phyloP scores from a whole-genome alignment of 768 basidiomycete species.

The Leucocoprinus sp. region DNA sequence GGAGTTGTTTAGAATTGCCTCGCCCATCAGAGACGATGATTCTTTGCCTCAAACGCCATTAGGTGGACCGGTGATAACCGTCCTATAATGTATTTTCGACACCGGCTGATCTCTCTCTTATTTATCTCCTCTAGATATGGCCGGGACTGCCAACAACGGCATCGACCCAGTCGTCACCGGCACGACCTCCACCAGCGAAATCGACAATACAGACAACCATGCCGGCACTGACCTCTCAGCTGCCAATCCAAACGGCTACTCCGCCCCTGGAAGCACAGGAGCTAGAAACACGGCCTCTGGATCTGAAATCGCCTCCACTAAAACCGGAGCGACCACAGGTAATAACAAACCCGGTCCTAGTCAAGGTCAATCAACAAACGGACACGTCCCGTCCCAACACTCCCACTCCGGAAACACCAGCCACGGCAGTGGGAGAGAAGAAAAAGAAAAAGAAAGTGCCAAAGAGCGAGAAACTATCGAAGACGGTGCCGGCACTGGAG shows the following conservation, averaged over 20 bases:
- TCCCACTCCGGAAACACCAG: conserved; percentile 5
- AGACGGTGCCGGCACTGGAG: neutral
- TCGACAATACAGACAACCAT: conserved; percentile 12
- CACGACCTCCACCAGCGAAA: conserved; percentile 8
- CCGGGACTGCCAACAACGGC: conserved; percentile 3
- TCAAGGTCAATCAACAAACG: conserved; percentile 1
- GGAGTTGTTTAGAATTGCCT: conserved; percentile 23
- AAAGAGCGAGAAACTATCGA: too few relatives aligned
- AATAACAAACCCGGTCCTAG: conserved; percentile 1
- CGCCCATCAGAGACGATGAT: conserved; percentile 12
- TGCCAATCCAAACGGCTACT: conserved; percentile 4
- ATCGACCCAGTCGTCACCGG: conserved; percentile 6
- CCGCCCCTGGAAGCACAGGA: conserved; percentile 10
- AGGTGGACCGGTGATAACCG: conserved; percentile 28
- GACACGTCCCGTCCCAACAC: conserved; percentile 10
- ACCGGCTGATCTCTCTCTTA: conserved; percentile 12
- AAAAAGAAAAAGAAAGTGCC: conserved; percentile 8
- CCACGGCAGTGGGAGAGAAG: conserved; percentile 6
- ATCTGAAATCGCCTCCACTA: conserved; percentile 8
- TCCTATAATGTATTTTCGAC: conserved; percentile 12
- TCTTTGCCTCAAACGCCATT: conserved; percentile 11
- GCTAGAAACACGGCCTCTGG: conserved; percentile 8
- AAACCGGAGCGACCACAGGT: conserved; percentile 10
- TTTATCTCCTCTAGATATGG: conserved; percentile 3
- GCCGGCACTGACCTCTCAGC: neutral